Evolutionary conservation across 2,329 filamentous ascomycete species (phyloP).

Genomic region (Erysiphe neolycopersici): DNA sequence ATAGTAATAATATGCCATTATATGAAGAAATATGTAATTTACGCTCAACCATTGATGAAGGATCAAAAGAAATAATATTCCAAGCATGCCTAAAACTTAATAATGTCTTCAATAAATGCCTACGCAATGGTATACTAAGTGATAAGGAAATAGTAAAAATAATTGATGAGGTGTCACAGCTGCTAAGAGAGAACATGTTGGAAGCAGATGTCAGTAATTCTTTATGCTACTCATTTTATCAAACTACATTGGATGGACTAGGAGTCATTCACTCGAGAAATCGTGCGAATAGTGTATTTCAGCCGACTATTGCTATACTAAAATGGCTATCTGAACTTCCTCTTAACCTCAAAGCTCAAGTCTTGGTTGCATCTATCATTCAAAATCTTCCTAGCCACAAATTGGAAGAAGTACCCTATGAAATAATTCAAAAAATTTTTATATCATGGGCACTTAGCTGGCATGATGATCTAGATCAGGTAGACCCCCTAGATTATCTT

Average conservation of each 20-base stretch:
- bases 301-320: neutral
- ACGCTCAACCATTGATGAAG: neutral
- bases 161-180: neutral
- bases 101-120: neutral
- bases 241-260: conserved; percentile 9
- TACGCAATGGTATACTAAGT: neutral
- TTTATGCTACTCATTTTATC: conserved; percentile 6
- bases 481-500: neutral
- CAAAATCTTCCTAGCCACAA: neutral
- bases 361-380: neutral
- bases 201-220: neutral
- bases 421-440: neutral
- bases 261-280: neutral
- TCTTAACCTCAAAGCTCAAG: neutral
- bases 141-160: neutral
- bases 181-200: neutral
- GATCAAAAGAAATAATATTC: neutral
- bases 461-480: neutral
- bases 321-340: neutral
- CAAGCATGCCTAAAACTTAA: neutral
- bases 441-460: neutral
- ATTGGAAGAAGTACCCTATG: neutral
- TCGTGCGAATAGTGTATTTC: neutral
- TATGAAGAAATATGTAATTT: neutral
- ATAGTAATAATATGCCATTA: neutral